Percentiles rank a stretch among this genome's conserved stretches.
These are phyloP conservation scores for Leucocoprinus sp. DNA, from an alignment of 768 basidiomycete genomes.

Conservation along the genomic window DNA sequence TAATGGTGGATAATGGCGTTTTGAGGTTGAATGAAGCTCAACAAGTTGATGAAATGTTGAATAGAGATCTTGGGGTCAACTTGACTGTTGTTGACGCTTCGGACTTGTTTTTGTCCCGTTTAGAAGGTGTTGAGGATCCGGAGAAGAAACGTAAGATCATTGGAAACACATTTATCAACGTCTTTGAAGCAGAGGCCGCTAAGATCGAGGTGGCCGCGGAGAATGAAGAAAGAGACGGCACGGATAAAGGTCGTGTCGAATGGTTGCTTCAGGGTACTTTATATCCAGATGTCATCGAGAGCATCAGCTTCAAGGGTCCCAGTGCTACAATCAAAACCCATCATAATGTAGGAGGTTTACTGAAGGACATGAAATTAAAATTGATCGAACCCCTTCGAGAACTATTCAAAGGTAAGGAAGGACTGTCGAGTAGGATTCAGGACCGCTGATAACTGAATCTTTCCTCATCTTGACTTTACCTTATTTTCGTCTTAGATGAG, in stretches of 20 bases:
- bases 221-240: conserved; percentile 64
- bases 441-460: conserved; percentile 2
- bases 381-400: conserved; percentile 96
- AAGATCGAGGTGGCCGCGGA: conserved; percentile 81
- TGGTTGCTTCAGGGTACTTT: conserved; percentile 97
- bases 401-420: conserved; percentile 83
- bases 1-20: conserved; percentile 99
- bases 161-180: conserved; percentile 97
- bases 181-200: conserved; percentile 90
- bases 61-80: conserved; percentile 89
- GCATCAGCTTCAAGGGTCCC: conserved; percentile 98
- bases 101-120: conserved; percentile 79
- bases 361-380: conserved; percentile 98
- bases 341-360: conserved; percentile 94
- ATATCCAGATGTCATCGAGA: conserved; percentile 99
- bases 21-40: conserved; percentile 84
- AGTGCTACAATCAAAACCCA: conserved; percentile 99
- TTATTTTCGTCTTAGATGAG: conserved; percentile 56
- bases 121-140: conserved; percentile 92
- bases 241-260: conserved; percentile 85
- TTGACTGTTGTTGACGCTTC: conserved; percentile 95
- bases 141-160: conserved; percentile 97
- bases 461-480: conserved; percentile 5
- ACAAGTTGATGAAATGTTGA: conserved; percentile 92
- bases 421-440: conserved; percentile 4